Percentiles rank a stretch among this genome's conserved stretches.
These are phyloP conservation scores for Tylopilus balloui DNA, from an alignment of 768 basidiomycete genomes.

Conservation along the genomic window DNA sequence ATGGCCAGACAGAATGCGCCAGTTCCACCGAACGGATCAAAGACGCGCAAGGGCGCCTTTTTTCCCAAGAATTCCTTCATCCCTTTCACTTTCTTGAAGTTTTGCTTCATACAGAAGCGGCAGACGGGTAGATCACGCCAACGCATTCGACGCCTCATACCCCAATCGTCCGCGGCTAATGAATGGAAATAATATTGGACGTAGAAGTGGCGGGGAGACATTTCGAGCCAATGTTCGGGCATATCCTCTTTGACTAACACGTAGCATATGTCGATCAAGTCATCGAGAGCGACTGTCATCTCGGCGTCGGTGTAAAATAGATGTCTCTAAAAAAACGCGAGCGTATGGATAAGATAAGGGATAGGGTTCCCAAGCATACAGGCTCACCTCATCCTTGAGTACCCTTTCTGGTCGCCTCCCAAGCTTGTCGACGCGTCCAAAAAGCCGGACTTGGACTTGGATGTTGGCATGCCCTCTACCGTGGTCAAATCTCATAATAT, in stretches of 20 bases:
- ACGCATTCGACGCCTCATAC: slow-evolving; percentile 27
- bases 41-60: slow-evolving; percentile 26
- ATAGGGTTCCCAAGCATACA: neutral
- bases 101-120: slow-evolving; percentile 34
- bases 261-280: slow-evolving; percentile 46
- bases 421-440: slow-evolving; percentile 48
- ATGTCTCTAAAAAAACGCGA: slow-evolving; percentile 48
- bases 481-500: slow-evolving; percentile 38
- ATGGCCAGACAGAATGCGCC: slow-evolving; percentile 64
- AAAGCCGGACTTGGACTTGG: slow-evolving; percentile 35
- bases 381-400: slow-evolving; percentile 54
- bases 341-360: neutral
- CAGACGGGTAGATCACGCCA: slow-evolving; percentile 44
- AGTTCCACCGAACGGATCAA: slow-evolving; percentile 43
- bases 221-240: slow-evolving; percentile 43
- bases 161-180: slow-evolving; percentile 37
- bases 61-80: slow-evolving; percentile 32
- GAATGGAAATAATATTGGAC: slow-evolving; percentile 47
- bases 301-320: slow-evolving; percentile 53
- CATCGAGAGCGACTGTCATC: slow-evolving; percentile 29
- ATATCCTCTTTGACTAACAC: slow-evolving; percentile 39
- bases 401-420: slow-evolving; percentile 35
- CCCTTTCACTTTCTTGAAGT: slow-evolving; percentile 30
- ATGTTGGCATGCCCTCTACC: slow-evolving; percentile 11
- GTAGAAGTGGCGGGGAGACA: slow-evolving; percentile 58